Conservation (phyloP, 768 basidiomycete species). For the Naganishia vaughanmartiniae region DNA sequence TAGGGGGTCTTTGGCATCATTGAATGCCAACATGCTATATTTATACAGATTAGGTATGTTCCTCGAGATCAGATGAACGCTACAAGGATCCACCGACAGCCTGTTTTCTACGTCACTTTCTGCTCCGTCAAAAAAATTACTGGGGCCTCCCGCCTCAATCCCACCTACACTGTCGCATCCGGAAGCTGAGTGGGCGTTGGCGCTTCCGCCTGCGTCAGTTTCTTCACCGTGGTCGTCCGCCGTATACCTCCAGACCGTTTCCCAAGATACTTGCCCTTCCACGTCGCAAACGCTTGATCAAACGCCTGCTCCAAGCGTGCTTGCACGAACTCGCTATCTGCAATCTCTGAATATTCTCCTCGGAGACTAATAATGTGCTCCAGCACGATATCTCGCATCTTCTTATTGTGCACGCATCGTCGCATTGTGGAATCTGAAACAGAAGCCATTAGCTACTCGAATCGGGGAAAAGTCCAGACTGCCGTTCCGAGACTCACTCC, state of each 20-base stretch:
- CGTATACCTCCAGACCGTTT: constrained; percentile 18
- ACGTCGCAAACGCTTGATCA: constrained; percentile 29
- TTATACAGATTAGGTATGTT: no score
- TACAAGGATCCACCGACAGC: no score
- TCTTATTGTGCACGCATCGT: constrained; percentile 16
- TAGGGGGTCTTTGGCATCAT: not conserved
- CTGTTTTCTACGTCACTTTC: no score
- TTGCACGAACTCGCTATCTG: constrained; percentile 21
- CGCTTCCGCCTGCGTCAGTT: not conserved
- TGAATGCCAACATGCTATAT: not conserved
- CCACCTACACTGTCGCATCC: no score
- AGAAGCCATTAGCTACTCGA: not conserved
- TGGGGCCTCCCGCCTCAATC: no score
- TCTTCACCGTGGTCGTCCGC: not conserved
- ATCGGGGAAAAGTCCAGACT: not conserved
- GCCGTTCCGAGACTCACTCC: constrained; percentile 2
- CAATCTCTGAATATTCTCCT: constrained; percentile 13
- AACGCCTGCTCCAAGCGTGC: constrained; percentile 24
- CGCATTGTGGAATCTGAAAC: constrained; percentile 17
- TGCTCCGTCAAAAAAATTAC: no score
- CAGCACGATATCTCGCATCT: constrained; percentile 22
- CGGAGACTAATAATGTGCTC: constrained; percentile 22
- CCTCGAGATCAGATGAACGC: no score
- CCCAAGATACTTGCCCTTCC: constrained; percentile 26
- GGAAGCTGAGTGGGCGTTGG: not conserved